Percentiles rank a stretch among this genome's conserved stretches.
These are phyloP conservation scores for Penicillium odoratum DNA, from an alignment of 495 filamentous ascomycete genomes.

Conservation along the genomic window DNA sequence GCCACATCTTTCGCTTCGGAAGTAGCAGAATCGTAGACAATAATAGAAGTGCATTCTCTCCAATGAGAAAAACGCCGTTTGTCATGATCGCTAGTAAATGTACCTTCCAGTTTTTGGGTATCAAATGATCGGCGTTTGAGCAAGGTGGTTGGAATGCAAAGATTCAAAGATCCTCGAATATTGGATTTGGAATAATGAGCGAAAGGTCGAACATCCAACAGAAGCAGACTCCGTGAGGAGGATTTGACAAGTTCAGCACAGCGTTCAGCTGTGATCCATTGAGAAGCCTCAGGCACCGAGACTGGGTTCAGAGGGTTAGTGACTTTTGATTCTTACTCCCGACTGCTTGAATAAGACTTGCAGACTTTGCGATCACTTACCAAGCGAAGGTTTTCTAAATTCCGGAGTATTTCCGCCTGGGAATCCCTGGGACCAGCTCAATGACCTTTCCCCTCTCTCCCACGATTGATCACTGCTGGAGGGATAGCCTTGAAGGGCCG, in stretches of 20 bases:
- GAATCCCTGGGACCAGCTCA: constrained; percentile 3
- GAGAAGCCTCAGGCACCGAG: constrained; percentile 13
- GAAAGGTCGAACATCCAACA: constrained; percentile 88
- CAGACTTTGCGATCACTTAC: constrained; percentile 6
- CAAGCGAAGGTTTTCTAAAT: constrained; percentile 10
- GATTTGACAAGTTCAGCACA: constrained; percentile 66
- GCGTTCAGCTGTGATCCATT: constrained; percentile 62
- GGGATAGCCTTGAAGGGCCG: constrained; percentile 22
- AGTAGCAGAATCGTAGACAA: constrained; percentile 85
- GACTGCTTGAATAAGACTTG: not conserved
- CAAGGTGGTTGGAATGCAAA: constrained; percentile 94
- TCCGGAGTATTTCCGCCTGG: constrained; percentile 1
- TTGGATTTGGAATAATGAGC: constrained; percentile 75
- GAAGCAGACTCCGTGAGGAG: constrained; percentile 56
- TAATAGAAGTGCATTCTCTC: constrained; percentile 69
- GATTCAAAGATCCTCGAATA: constrained; percentile 77
- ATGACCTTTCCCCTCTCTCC: not conserved
- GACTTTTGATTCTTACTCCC: constrained; percentile 3
- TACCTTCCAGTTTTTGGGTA: constrained; percentile 83
- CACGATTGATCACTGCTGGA: constrained; percentile 13
- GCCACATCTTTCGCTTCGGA: constrained; percentile 73
- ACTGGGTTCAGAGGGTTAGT: not conserved
- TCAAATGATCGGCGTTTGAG: constrained; percentile 90
- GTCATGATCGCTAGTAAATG: constrained; percentile 75
- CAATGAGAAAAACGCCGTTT: constrained; percentile 75